Percentiles rank a stretch among this genome's conserved stretches.
phyloP scores from a whole-genome alignment of 78 protist species.

The Dictyostelium citrinum region DNA sequence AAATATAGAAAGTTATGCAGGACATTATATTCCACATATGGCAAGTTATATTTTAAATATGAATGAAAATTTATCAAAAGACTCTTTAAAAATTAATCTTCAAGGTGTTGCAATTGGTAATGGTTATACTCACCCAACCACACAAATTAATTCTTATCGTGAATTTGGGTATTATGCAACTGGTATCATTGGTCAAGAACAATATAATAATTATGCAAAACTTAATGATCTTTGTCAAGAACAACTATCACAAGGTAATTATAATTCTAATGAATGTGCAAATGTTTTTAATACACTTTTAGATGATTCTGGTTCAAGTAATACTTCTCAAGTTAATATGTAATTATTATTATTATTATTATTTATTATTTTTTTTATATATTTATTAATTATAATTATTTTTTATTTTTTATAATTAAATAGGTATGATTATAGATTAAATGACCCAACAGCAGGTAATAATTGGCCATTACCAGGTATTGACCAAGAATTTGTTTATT shows the following conservation, averaged over 20 bases:
- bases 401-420: no score
- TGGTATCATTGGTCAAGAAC: conserved; percentile 18
- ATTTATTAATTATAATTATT: no score
- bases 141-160: conserved; percentile 30
- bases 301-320: conserved; percentile 20
- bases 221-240: conserved; percentile 12
- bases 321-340: conserved; percentile 26
- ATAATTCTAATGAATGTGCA: conserved; percentile 39
- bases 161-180: background rate
- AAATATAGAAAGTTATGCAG: conserved; percentile 8
- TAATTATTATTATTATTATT: background rate
- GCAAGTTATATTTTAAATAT: conserved; percentile 15
- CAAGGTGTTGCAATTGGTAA: conserved; percentile 61
- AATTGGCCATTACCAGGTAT: conserved; percentile 56
- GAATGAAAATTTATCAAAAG: background rate
- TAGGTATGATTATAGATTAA: conserved; percentile 26
- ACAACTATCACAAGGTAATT: background rate
- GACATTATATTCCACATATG: conserved; percentile 56
- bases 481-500: background rate
- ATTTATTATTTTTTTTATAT: no score
- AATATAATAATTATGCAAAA: background rate
- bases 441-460: conserved; percentile 37
- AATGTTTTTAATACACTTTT: conserved; percentile 3
- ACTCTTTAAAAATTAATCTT: background rate
- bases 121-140: conserved; percentile 65